Conservation (phyloP, 176 grass and related monocot genomes). For the Rhynchospora pubera region DNA sequence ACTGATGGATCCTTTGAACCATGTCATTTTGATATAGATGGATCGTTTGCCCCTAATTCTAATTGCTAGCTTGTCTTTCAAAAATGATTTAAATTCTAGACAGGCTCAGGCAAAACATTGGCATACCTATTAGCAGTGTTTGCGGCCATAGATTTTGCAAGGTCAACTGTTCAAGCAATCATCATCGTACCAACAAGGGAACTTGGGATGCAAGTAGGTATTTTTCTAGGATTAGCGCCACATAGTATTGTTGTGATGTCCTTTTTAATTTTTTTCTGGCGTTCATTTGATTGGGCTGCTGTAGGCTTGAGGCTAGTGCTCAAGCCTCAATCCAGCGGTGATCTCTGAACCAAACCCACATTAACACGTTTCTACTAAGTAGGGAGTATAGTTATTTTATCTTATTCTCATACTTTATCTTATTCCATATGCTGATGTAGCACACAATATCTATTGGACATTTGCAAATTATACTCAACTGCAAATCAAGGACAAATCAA, state of each 20-base stretch:
- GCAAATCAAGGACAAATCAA: background rate
- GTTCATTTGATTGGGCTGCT: background rate
- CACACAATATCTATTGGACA: background rate
- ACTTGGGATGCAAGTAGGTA: slow-evolving; percentile 85
- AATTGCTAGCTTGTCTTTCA: background rate
- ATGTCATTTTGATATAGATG: background rate
- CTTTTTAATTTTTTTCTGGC: background rate
- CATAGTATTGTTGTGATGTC: background rate
- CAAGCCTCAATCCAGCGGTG: background rate
- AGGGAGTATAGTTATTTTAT: background rate
- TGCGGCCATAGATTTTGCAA: slow-evolving; percentile 51
- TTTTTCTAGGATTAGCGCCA: background rate
- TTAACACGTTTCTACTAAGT: background rate
- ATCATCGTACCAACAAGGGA: slow-evolving; percentile 84
- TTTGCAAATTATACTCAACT: background rate
- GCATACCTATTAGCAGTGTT: slow-evolving; percentile 73
- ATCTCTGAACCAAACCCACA: background rate
- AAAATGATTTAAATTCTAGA: slow-evolving; percentile 35
- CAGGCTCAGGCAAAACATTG: slow-evolving; percentile 97
- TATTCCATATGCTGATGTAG: background rate
- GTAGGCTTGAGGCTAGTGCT: background rate
- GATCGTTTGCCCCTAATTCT: background rate
- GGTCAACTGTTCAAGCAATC: slow-evolving; percentile 78
- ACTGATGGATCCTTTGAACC: background rate
- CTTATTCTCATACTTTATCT: background rate